Conservation (phyloP, 306 rosid species). For the Echinosophora koreensis region DNA sequence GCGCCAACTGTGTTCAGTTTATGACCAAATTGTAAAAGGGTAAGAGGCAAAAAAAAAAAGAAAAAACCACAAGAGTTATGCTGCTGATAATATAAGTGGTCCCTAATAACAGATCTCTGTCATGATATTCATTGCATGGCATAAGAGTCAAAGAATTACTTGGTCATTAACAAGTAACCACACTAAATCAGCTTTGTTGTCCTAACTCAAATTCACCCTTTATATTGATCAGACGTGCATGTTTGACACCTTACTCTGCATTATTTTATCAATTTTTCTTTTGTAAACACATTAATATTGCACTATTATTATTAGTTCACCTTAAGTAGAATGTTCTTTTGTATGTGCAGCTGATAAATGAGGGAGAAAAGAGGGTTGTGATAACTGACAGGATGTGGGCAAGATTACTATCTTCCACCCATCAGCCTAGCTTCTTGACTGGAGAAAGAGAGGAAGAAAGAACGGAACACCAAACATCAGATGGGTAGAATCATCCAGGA, state of each 20-base stretch:
- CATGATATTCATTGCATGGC: background rate
- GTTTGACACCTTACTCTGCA: background rate
- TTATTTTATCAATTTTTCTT: background rate
- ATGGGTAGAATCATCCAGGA: constrained; percentile 37
- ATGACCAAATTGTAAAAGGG: too few species aligned
- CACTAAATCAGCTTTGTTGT: background rate
- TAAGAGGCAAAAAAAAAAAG: too few species aligned
- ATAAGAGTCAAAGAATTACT: background rate
- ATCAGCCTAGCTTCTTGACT: constrained; percentile 71
- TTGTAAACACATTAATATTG: constrained; percentile 7
- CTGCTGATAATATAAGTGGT: too few species aligned
- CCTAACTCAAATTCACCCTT: background rate
- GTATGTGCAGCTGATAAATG: constrained; percentile 61
- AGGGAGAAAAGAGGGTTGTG: constrained; percentile 64
- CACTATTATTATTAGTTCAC: background rate
- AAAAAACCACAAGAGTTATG: too few species aligned
- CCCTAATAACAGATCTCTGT: too few species aligned
- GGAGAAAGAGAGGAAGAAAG: constrained; percentile 31
- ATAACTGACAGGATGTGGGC: constrained; percentile 87
- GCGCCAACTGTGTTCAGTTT: background rate
- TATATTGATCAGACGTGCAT: background rate
- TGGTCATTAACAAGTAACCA: too few species aligned
- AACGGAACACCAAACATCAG: constrained; percentile 12
- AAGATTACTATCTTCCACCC: constrained; percentile 68
- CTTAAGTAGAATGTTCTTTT: constrained; percentile 17